Conservation (phyloP, 169 alveolate species). For the Eimeria zaria region DNA sequence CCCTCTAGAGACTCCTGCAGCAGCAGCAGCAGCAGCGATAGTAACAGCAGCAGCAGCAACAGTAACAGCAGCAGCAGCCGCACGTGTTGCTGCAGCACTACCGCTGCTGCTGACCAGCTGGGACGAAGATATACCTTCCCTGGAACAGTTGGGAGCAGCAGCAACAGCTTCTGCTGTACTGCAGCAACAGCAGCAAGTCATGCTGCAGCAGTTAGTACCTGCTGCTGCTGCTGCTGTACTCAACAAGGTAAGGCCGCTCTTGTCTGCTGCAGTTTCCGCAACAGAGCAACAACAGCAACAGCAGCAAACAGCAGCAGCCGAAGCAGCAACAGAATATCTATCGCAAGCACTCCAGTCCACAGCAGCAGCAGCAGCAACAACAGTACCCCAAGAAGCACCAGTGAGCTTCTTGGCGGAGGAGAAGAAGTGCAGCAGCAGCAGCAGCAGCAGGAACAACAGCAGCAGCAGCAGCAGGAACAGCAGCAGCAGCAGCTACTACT, state of each 20-base stretch:
- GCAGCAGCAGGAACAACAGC: too few species aligned
- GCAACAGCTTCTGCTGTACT: background rate
- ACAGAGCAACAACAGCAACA: slow-evolving; percentile 38
- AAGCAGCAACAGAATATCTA: slow-evolving; percentile 28
- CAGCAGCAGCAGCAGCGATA: slow-evolving; percentile 17
- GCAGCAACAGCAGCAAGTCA: background rate
- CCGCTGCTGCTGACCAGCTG: background rate
- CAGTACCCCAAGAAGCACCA: background rate
- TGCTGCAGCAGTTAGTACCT: background rate
- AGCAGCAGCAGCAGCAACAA: slow-evolving; percentile 44
- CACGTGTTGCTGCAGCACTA: background rate
- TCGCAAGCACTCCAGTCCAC: slow-evolving; percentile 24
- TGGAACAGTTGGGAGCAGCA: slow-evolving; percentile 7
- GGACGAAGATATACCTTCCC: slow-evolving; percentile 7
- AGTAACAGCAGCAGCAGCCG: background rate
- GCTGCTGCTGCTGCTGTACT: slow-evolving; percentile 23
- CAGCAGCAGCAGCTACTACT: background rate
- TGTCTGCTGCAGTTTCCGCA: slow-evolving; percentile 25
- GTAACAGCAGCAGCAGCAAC: too few species aligned
- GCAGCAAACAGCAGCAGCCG: slow-evolving; percentile 49
- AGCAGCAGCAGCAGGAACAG: too few species aligned
- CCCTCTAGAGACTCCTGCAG: background rate
- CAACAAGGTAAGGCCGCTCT: background rate
- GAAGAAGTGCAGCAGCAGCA: slow-evolving; percentile 21
- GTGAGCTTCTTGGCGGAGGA: background rate